Percentiles rank a stretch among this genome's conserved stretches.
These are phyloP conservation scores for Triticum turgidum DNA, from an alignment of 176 grass and related monocot genomes.

Conservation along the genomic window DNA sequence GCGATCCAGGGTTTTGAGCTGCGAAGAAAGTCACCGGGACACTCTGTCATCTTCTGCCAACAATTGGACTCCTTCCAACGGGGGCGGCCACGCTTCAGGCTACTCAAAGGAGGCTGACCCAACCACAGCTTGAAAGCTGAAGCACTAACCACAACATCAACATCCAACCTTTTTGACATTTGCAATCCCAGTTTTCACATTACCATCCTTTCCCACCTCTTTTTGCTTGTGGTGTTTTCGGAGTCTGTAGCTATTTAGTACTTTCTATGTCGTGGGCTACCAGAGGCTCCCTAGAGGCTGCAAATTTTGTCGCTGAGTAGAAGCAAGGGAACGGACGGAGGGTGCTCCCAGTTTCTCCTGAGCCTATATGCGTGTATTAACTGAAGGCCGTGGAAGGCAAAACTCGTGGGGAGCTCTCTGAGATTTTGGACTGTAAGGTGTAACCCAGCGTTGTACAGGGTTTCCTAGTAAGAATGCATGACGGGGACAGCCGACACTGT, in stretches of 20 bases:
- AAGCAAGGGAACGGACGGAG: not conserved
- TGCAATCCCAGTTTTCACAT: conserved; percentile 9
- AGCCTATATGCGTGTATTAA: conserved; percentile 29
- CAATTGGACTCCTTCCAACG: conserved; percentile 18
- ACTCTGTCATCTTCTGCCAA: conserved; percentile 35
- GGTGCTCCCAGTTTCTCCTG: conserved; percentile 26
- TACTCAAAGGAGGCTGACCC: conserved; percentile 48
- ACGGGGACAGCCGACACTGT: not conserved
- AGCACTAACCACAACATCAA: conserved; percentile 44
- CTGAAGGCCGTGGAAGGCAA: conserved; percentile 28
- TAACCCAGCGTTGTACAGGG: conserved; percentile 65
- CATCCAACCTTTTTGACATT: conserved; percentile 15
- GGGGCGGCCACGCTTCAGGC: conserved; percentile 29
- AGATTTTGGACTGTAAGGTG: conserved; percentile 64
- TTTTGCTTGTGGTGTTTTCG: not conserved
- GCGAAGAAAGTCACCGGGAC: conserved; percentile 62
- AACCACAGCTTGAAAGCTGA: conserved; percentile 10
- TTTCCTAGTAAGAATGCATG: conserved; percentile 34
- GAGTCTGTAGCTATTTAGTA: conserved; percentile 18
- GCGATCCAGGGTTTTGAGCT: conserved; percentile 58
- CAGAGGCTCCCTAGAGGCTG: not conserved
- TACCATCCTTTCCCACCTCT: not conserved
- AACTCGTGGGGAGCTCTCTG: conserved; percentile 45
- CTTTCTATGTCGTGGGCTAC: conserved; percentile 11
- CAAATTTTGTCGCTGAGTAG: conserved; percentile 36